Percentiles rank a stretch among this genome's conserved stretches.
Evolutionary conservation across 2,329 filamentous ascomycete genomes (phyloP).

Genomic region (Aureobasidium namibiae): DNA sequence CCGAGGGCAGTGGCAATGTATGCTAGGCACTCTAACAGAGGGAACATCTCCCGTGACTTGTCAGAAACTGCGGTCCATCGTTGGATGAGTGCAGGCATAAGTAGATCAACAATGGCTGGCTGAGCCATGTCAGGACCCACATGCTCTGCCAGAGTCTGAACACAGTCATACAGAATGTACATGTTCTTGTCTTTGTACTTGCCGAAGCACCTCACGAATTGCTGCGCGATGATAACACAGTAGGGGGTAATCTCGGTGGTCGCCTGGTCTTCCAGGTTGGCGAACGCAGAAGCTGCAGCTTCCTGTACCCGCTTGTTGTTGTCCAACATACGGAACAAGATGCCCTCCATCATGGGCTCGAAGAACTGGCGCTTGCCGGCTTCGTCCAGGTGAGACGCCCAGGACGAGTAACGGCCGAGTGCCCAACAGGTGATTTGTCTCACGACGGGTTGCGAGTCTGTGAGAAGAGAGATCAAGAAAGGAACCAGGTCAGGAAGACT

Average conservation of each 20-base stretch:
- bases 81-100: conserved; percentile 88
- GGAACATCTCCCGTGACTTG: conserved; percentile 87
- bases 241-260: conserved; percentile 74
- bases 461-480: conserved; percentile 78
- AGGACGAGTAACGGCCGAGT: conserved; percentile 82
- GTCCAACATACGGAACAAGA: conserved; percentile 89
- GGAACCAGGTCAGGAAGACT: conserved; percentile 85
- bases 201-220: conserved; percentile 85
- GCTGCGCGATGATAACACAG: conserved; percentile 78
- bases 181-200: conserved; percentile 99
- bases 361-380: conserved; percentile 70
- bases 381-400: conserved; percentile 71
- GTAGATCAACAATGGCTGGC: conserved; percentile 68
- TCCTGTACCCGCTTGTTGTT: conserved; percentile 97
- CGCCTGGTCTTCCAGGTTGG: conserved; percentile 89
- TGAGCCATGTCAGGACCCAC: conserved; percentile 75
- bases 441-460: conserved; percentile 81
- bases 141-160: conserved; percentile 91
- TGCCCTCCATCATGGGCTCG: conserved; percentile 93
- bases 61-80: conserved; percentile 83
- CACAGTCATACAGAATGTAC: conserved; percentile 97
- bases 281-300: conserved; percentile 90
- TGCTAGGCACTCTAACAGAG: conserved; percentile 89
- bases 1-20: conserved; percentile 86
- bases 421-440: conserved; percentile 98